A percentile compares a stretch with the other conserved stretches of the same genome.
These are phyloP conservation scores for Aspergillus sp. DNA, from an alignment of 2,329 filamentous ascomycete genomes.

Conservation along the genomic window DNA sequence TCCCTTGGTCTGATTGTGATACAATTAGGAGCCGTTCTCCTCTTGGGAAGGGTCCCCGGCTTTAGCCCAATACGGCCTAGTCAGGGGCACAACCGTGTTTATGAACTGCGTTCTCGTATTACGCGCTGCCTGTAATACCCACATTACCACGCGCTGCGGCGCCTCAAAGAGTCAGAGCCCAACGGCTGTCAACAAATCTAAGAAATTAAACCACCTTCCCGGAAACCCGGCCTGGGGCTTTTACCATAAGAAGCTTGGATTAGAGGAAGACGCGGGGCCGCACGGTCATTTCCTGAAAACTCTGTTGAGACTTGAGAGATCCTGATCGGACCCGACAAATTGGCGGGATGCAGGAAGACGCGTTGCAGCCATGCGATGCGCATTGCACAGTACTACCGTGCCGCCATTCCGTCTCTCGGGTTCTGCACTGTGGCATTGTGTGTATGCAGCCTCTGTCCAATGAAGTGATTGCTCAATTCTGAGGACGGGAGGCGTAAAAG, in stretches of 20 bases:
- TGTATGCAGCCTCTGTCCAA: neutral
- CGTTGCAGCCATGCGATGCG: neutral
- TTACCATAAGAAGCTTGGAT: neutral
- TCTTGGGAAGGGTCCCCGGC: neutral
- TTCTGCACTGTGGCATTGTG: neutral
- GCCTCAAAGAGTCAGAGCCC: neutral
- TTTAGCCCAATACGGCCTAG: conserved; percentile 6
- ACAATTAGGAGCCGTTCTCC: too few relatives aligned
- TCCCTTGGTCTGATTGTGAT: too few relatives aligned
- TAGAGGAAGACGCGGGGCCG: neutral
- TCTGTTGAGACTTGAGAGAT: neutral
- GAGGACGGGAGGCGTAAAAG: neutral
- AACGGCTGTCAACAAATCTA: conserved; percentile 4
- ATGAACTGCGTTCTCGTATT: neutral
- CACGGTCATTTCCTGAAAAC: neutral
- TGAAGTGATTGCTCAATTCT: neutral
- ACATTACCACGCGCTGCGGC: neutral
- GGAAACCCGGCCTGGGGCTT: neutral
- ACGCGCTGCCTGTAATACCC: neutral
- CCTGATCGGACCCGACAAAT: neutral
- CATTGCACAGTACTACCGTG: neutral
- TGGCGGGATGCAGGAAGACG: too few relatives aligned
- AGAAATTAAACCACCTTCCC: neutral
- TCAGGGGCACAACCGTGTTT: conserved; percentile 15
- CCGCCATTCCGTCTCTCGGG: neutral